Percentiles rank a stretch among this genome's conserved stretches.
phyloP scores from a whole-genome alignment of 176 grass and related monocot genomes.

The Themeda triandra region DNA sequence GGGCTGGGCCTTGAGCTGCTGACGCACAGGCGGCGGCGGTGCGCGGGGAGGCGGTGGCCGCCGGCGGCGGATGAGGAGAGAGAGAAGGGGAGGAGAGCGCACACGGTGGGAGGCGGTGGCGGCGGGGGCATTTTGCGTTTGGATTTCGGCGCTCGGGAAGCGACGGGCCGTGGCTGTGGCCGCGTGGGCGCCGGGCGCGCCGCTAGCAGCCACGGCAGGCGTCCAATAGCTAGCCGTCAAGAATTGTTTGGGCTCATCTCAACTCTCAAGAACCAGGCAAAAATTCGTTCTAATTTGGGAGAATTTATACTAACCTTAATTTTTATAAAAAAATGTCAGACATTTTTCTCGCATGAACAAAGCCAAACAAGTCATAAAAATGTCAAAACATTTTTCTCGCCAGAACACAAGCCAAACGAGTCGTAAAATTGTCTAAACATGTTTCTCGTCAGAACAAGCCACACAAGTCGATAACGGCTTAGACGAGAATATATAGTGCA shows the following conservation, averaged over 20 bases:
- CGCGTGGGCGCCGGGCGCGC: slow-evolving; percentile 11
- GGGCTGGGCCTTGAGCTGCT: slow-evolving; percentile 25
- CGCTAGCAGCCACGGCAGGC: background rate
- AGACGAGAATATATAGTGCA: background rate
- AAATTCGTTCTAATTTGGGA: background rate
- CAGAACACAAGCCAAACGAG: background rate
- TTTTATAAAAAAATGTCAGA: background rate
- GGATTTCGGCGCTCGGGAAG: slow-evolving; percentile 34
- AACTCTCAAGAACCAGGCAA: background rate
- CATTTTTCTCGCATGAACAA: background rate
- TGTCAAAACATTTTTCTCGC: background rate
- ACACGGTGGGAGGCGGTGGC: slow-evolving; percentile 23
- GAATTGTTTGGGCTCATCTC: background rate
- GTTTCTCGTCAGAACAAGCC: background rate
- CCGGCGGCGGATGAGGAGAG: background rate
- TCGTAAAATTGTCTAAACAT: background rate
- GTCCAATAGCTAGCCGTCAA: background rate
- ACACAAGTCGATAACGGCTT: background rate
- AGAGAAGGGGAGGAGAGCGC: slow-evolving; percentile 27
- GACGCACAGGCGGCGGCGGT: background rate
- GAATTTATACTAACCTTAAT: background rate
- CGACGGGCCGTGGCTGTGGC: slow-evolving; percentile 28
- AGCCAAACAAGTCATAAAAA: background rate
- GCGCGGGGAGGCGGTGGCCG: background rate
- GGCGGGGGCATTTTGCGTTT: slow-evolving; percentile 35